Evolutionary conservation across 2,329 filamentous ascomycete species (phyloP), one percentile per base, ranked within the genome.

Genomic region (Microsporum audouinii): DNA sequence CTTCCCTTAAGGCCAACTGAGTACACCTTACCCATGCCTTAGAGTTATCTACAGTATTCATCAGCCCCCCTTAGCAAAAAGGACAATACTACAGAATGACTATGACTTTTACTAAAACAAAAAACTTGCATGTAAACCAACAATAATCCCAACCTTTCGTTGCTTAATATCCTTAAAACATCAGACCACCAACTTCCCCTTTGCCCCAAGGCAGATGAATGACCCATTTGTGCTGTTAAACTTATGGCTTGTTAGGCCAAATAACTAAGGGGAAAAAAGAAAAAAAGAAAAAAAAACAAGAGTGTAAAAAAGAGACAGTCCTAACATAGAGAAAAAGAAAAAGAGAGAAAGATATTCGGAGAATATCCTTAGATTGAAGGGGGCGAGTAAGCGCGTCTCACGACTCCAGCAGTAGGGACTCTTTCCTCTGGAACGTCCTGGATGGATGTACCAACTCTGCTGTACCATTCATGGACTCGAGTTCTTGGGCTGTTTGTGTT

Each of bases 401-500:
- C 41, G 27, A 17, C 27, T 3, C 27, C 41, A 17, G n/a, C 17
- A 49, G 31, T 7, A 47, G 39, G 14, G 10, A 8, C 3, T 23
- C 23, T 59, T 31, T 53, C 14, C 14, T 60, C 58, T 29, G 43
- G 31, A 10, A 56, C 23, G 17, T 55, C 47, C 12, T 31, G 47
- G 33, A 60, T 60, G 39, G 55, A 17, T 10, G 45, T 10, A 4
- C 33, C 58, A 14, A 39, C 45, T n/a, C 53, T 8, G 14, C 58
- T 27, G 17, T 39, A 60, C 58, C 58, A 60, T 41, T 41, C 36
- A 60, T 60, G 49, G 34, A 47, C 58, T 14, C 12, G 34, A 31
- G 58, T 60, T 55, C 45, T 60, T 17, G 43, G 58, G 14, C 41
- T 31, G 7, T 45, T 53, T 27, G 58, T 34, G 14, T 47, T 60